These are phyloP conservation scores for Cytospora paraplurivora DNA, from an alignment of 2,329 filamentous ascomycete species.

Conservation along the genomic window DNA sequence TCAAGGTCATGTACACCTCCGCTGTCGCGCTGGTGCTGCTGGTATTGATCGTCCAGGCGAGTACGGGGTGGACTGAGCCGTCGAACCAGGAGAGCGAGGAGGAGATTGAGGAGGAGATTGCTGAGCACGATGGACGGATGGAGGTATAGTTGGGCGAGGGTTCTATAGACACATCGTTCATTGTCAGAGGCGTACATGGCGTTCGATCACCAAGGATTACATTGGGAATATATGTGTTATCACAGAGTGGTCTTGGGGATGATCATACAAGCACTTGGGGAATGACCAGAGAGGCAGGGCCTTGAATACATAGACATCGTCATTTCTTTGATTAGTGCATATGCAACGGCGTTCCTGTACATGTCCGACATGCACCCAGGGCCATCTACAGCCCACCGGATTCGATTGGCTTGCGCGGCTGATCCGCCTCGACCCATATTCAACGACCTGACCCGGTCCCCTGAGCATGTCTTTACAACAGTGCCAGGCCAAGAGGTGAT, in stretches of 20 bases:
- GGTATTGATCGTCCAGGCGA: conserved; percentile 51
- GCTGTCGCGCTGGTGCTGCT: conserved; percentile 48
- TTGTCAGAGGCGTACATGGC: not conserved
- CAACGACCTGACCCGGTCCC: too few species aligned
- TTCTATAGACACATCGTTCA: not conserved
- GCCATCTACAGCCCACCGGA: too few species aligned
- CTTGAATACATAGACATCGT: too few species aligned
- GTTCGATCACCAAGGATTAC: not conserved
- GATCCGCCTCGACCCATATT: too few species aligned
- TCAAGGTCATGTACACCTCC: conserved; percentile 49
- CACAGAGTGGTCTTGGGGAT: not conserved
- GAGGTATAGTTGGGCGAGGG: conserved; percentile 33
- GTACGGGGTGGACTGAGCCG: conserved; percentile 53
- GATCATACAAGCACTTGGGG: not conserved
- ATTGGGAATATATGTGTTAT: not conserved
- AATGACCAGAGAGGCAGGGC: too few species aligned
- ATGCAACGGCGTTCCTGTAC: too few species aligned
- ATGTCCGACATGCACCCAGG: too few species aligned
- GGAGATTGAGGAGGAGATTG: conserved; percentile 40
- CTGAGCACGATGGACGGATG: conserved; percentile 37
- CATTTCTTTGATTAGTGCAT: too few species aligned
- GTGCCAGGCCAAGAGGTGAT: too few species aligned
- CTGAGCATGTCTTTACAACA: too few species aligned
- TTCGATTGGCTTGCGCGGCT: too few species aligned
- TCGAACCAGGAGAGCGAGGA: conserved; percentile 53